These are phyloP conservation scores for Cryptosporidium meleagridis DNA, from an alignment of 169 alveolate species.

Conservation along the genomic window DNA sequence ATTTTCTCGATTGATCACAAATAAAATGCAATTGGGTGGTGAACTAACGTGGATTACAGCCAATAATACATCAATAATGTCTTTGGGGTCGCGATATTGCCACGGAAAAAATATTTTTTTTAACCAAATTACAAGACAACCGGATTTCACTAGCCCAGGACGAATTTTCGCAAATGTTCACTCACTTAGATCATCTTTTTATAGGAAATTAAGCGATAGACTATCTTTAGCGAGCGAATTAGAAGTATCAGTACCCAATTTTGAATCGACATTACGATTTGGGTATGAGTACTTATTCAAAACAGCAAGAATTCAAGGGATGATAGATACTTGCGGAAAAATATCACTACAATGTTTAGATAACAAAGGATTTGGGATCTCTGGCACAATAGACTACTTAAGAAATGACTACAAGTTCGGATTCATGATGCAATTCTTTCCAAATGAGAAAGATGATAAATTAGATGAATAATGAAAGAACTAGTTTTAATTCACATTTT, in stretches of 20 bases:
- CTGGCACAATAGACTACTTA: constrained; percentile 90
- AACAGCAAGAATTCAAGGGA: constrained; percentile 93
- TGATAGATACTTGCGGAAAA: constrained; percentile 89
- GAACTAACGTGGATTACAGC: constrained; percentile 90
- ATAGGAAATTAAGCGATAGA: constrained; percentile 86
- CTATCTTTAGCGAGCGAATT: constrained; percentile 90
- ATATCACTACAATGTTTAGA: constrained; percentile 91
- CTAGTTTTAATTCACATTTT: neutral
- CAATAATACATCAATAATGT: constrained; percentile 89
- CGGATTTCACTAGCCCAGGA: constrained; percentile 86
- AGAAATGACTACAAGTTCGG: constrained; percentile 89
- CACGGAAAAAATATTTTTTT: constrained; percentile 80
- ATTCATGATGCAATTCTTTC: constrained; percentile 91
- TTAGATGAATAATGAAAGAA: neutral
- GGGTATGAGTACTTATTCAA: constrained; percentile 92
- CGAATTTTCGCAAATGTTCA: constrained; percentile 82
- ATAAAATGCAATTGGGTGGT: constrained; percentile 88
- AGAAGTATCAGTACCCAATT: constrained; percentile 83
- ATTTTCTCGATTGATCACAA: constrained; percentile 86
- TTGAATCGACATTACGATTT: constrained; percentile 75
- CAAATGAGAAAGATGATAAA: constrained; percentile 73
- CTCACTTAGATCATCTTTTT: constrained; percentile 82
- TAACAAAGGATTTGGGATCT: constrained; percentile 87
- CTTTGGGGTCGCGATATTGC: constrained; percentile 88
- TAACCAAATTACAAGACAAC: constrained; percentile 84